A percentile compares a stretch with the other conserved stretches of the same genome.
phyloP scores from a whole-genome alignment of 176 grass and related monocot genomes.

The Metroxylon sagu region DNA sequence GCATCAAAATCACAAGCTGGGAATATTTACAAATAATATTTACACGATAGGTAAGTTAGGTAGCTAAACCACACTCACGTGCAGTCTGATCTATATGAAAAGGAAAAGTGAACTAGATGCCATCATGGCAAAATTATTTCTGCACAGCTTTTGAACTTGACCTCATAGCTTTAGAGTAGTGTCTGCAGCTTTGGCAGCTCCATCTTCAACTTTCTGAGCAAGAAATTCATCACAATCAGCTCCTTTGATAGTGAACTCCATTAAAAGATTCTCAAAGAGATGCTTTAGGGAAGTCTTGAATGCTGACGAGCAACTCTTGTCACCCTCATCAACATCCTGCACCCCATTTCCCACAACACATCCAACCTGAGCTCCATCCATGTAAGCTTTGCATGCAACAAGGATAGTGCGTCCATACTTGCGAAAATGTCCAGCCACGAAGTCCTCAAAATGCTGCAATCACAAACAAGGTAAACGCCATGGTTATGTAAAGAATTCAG shows the following conservation, averaged over 20 bases:
- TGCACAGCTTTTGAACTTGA: no score
- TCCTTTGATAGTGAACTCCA: constrained; percentile 19
- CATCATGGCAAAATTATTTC: no score
- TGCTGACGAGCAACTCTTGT: constrained; percentile 26
- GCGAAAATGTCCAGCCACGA: constrained; percentile 33
- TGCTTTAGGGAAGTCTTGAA: constrained; percentile 30
- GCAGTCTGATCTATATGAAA: no score
- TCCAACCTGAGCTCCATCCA: constrained; percentile 38
- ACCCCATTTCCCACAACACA: constrained; percentile 6
- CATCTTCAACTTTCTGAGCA: neutral
- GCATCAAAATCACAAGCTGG: no score
- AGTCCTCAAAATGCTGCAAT: constrained; percentile 52
- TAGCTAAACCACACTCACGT: no score
- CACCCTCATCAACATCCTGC: constrained; percentile 16
- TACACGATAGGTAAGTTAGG: no score
- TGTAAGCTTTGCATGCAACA: constrained; percentile 33
- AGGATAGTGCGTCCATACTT: constrained; percentile 27
- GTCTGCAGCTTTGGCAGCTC: neutral
- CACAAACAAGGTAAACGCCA: neutral
- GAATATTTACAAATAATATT: no score
- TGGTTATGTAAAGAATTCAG: neutral
- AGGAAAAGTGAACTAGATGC: no score
- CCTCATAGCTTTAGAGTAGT: neutral
- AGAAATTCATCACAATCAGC: neutral
- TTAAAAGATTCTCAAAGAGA: constrained; percentile 25